Evolutionary conservation across 75 land plant species (phyloP).

Genomic region (Picea sitchensis): DNA sequence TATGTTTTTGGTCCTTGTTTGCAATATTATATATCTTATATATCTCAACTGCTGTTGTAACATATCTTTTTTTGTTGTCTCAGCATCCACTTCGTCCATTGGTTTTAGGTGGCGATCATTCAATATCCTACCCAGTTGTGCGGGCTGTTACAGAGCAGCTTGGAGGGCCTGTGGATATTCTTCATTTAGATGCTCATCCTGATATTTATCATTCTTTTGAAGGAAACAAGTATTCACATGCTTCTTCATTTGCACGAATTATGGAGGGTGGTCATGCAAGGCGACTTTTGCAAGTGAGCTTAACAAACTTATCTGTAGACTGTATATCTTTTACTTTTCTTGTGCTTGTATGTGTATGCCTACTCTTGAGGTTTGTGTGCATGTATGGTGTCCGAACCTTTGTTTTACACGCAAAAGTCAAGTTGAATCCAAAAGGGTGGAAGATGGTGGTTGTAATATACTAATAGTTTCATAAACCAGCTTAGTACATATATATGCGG

Average conservation of each 20-base stretch:
- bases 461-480: not conserved
- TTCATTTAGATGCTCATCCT: conserved; percentile 99
- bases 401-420: not conserved
- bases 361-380: not conserved
- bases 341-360: not conserved
- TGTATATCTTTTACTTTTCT: not conserved
- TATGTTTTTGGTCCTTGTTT: not conserved
- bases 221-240: conserved; percentile 97
- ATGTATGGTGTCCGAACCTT: not conserved
- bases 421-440: not conserved
- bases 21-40: not conserved
- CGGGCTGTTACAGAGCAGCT: conserved; percentile 93
- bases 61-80: not conserved
- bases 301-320: not conserved
- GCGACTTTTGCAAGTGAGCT: conserved; percentile 81
- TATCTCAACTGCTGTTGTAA: not conserved
- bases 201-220: conserved; percentile 94
- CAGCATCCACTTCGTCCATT: conserved; percentile 85
- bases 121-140: conserved; percentile 89
- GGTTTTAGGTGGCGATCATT: conserved; percentile 96
- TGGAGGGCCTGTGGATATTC: conserved; percentile 94
- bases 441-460: not conserved
- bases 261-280: conserved; percentile 99
- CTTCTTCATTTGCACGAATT: conserved; percentile 96
- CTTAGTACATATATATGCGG: not conserved